Conservation (phyloP, 768 basidiomycete genomes). For the Rhodotorula babjevae region DNA sequence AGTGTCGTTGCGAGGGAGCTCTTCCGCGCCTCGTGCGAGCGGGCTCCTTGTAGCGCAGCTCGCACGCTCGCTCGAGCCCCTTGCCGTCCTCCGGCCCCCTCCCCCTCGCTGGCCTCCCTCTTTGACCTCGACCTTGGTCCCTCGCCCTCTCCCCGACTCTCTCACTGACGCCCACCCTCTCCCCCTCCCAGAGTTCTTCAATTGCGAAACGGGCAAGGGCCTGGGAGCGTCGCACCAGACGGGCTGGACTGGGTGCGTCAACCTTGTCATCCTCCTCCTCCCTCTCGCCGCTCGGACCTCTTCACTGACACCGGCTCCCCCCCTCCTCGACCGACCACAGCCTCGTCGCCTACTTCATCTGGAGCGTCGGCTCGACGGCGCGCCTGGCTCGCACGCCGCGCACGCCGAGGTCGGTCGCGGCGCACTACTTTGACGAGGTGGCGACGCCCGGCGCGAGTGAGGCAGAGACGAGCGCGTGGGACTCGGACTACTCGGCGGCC, state of each 20-base stretch:
- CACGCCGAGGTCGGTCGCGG: slow-evolving; percentile 62
- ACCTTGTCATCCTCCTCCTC: neutral
- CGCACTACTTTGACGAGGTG: slow-evolving; percentile 83
- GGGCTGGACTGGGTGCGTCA: slow-evolving; percentile 61
- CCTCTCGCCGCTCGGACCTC: neutral
- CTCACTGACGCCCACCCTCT: too few relatives aligned
- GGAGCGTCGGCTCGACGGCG: slow-evolving; percentile 62
- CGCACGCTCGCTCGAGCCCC: too few relatives aligned
- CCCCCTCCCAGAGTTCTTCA: slow-evolving; percentile 63
- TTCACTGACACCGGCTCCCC: neutral
- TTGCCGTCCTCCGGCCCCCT: too few relatives aligned
- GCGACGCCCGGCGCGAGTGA: slow-evolving; percentile 11
- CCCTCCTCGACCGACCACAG: neutral
- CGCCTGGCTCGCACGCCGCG: slow-evolving; percentile 89
- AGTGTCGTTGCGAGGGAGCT: too few relatives aligned
- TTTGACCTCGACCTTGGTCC: too few relatives aligned
- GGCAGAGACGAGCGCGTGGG: slow-evolving; percentile 4
- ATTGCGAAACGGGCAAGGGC: slow-evolving; percentile 85
- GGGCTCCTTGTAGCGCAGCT: too few relatives aligned
- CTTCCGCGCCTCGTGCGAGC: too few relatives aligned
- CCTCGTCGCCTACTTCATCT: slow-evolving; percentile 54
- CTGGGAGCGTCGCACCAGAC: slow-evolving; percentile 98
- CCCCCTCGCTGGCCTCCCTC: too few relatives aligned
- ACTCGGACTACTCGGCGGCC: neutral
- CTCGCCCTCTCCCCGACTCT: too few relatives aligned